Evolutionary conservation across 1,284 basidiomycete species (phyloP).

Genomic region (Rhodotorula sp.): DNA sequence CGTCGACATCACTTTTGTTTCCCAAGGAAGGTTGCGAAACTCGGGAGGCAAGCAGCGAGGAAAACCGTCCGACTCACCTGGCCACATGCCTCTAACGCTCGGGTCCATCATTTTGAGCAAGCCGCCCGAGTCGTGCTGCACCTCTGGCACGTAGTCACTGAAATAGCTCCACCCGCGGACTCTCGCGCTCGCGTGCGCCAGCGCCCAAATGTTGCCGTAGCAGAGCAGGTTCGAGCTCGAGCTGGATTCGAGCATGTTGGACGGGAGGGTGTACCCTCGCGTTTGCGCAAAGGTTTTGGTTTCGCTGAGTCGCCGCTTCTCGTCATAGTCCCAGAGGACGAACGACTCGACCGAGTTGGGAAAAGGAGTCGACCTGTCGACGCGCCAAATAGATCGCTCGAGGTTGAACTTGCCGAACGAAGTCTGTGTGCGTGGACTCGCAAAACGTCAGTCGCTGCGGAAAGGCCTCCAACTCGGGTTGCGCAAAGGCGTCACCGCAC

Average conservation of each 20-base stretch:
- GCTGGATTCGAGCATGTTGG: constrained; percentile 15
- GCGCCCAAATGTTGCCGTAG: constrained; percentile 35
- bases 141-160: constrained; percentile 3
- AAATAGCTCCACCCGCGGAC: constrained; percentile 10
- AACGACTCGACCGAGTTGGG: constrained; percentile 23
- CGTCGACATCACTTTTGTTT: too few species aligned
- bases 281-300: not conserved
- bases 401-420: constrained; percentile 33
- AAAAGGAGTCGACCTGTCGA: constrained; percentile 1
- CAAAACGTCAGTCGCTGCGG: too few species aligned
- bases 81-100: constrained; percentile 10
- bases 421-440: not conserved
- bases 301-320: constrained; percentile 2
- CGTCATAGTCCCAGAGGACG: constrained; percentile 26
- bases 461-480: too few species aligned
- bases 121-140: constrained; percentile 8
- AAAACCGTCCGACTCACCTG: not conserved
- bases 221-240: constrained; percentile 23
- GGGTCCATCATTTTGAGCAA: constrained; percentile 17
- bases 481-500: not conserved
- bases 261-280: constrained; percentile 9
- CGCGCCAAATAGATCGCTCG: constrained; percentile 20
- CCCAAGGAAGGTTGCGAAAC: too few species aligned
- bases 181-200: constrained; percentile 17
- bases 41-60: too few species aligned